A percentile compares a stretch with the other conserved stretches of the same genome.
Evolutionary conservation across 2,329 filamentous ascomycete species (phyloP).

Genomic region (Verticillium nonalfalfae): DNA sequence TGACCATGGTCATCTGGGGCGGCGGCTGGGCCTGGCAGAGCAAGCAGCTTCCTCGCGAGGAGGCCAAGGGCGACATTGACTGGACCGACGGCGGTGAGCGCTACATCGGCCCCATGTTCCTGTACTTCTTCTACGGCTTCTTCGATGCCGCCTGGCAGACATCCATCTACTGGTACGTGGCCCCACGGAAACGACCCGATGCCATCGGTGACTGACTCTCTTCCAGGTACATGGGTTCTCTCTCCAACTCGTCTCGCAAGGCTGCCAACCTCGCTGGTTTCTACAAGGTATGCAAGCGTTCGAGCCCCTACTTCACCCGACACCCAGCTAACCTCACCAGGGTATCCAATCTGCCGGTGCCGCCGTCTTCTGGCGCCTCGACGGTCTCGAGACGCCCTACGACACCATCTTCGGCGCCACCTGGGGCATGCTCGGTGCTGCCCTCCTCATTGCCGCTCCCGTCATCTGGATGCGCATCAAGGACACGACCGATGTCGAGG

Average conservation of each 20-base stretch:
- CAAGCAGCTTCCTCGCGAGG: constrained; percentile 43
- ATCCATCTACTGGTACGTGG: constrained; percentile 81
- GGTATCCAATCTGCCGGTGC: constrained; percentile 79
- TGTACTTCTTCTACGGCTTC: constrained; percentile 87
- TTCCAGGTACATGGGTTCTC: constrained; percentile 76
- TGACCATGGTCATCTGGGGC: constrained; percentile 78
- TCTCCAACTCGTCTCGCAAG: constrained; percentile 89
- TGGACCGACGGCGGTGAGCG: constrained; percentile 53
- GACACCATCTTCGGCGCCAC: constrained; percentile 64
- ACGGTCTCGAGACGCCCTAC: constrained; percentile 55
- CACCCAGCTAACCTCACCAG: constrained; percentile 6
- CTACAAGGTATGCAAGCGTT: constrained; percentile 53
- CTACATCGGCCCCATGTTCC: constrained; percentile 75
- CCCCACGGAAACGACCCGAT: constrained; percentile 44
- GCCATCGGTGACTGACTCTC: constrained; percentile 36
- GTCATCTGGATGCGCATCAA: constrained; percentile 74
- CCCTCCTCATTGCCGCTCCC: constrained; percentile 70
- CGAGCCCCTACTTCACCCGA: not conserved
- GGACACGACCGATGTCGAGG: constrained; percentile 73
- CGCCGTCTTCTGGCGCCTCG: constrained; percentile 68
- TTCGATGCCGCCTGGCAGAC: constrained; percentile 91
- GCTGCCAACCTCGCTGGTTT: constrained; percentile 87
- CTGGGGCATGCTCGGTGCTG: constrained; percentile 71
- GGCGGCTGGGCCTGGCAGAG: constrained; percentile 74
- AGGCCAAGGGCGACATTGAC: constrained; percentile 38